These are phyloP conservation scores for Lactarius trivialis DNA, from an alignment of 768 basidiomycete genomes.

Conservation along the genomic window DNA sequence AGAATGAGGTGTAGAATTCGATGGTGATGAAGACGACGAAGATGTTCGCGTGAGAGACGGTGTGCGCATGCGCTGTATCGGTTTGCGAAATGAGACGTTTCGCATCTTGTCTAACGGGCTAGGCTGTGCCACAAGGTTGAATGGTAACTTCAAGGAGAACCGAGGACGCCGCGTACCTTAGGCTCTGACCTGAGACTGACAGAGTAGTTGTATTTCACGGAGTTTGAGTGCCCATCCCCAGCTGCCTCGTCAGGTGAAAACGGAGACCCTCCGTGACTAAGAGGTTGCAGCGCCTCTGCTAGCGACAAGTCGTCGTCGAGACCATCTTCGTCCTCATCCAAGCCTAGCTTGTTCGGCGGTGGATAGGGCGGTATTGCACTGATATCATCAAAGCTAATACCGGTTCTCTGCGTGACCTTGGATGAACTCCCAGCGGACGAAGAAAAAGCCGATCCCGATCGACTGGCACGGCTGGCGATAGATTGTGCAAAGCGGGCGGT, in stretches of 20 bases:
- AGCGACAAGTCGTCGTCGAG: slow-evolving; percentile 41
- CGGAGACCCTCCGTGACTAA: slow-evolving; percentile 50
- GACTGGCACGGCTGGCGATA: slow-evolving; percentile 40
- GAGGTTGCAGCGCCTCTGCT: slow-evolving; percentile 49
- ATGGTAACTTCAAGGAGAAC: background rate
- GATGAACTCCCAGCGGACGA: slow-evolving; percentile 20
- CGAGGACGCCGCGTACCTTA: slow-evolving; percentile 35
- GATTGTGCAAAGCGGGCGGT: slow-evolving; percentile 48
- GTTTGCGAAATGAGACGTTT: slow-evolving; percentile 53
- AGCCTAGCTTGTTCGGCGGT: slow-evolving; percentile 28
- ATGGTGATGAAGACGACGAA: slow-evolving; percentile 51
- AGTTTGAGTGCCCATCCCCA: slow-evolving; percentile 33
- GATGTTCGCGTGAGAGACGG: slow-evolving; percentile 62
- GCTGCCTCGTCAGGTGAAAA: slow-evolving; percentile 32
- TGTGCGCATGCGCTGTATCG: slow-evolving; percentile 47
- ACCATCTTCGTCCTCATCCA: slow-evolving; percentile 29
- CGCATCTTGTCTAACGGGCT: slow-evolving; percentile 59
- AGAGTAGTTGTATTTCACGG: slow-evolving; percentile 55
- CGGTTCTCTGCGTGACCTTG: slow-evolving; percentile 10
- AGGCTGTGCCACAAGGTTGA: slow-evolving; percentile 34
- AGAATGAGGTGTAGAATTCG: slow-evolving; percentile 51
- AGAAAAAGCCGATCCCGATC: slow-evolving; percentile 30
- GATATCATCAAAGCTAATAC: slow-evolving; percentile 46
- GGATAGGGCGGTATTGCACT: slow-evolving; percentile 53
- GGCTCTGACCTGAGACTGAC: slow-evolving; percentile 54